These are phyloP conservation scores for Thelephora aurantiotincta DNA, from an alignment of 768 basidiomycete species.

Conservation along the genomic window DNA sequence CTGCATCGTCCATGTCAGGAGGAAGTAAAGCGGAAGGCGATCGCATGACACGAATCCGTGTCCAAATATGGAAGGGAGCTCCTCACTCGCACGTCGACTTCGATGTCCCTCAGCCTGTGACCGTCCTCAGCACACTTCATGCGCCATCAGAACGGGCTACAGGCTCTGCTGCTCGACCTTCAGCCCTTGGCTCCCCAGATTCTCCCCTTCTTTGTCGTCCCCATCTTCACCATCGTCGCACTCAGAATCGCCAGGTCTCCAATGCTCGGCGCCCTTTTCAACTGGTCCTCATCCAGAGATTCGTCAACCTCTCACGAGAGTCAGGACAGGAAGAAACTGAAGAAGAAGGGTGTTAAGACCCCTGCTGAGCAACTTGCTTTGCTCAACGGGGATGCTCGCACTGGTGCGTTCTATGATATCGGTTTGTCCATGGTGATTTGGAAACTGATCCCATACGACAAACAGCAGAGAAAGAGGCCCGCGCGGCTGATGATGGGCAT, in stretches of 20 bases:
- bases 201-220: slow-evolving; percentile 6
- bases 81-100: neutral
- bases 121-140: neutral
- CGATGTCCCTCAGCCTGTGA: neutral
- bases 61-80: neutral
- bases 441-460: neutral
- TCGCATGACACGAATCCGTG: neutral
- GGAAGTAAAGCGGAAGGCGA: neutral
- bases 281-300: slow-evolving; percentile 3
- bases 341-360: slow-evolving; percentile 35
- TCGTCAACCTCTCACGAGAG: slow-evolving; percentile 17
- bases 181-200: neutral
- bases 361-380: slow-evolving; percentile 42
- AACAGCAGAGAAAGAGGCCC: neutral
- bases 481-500: slow-evolving; percentile 24
- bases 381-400: slow-evolving; percentile 19
- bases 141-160: neutral
- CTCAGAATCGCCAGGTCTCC: slow-evolving; percentile 9
- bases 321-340: slow-evolving; percentile 24
- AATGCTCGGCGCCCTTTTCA: neutral
- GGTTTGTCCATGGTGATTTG: neutral
- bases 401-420: slow-evolving; percentile 7
- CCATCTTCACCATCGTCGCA: slow-evolving; percentile 15
- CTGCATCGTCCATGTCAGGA: neutral
- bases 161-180: neutral